phyloP scores from a whole-genome alignment of 352 stramenopile genomes.

The Phytopythium ostracodes region DNA sequence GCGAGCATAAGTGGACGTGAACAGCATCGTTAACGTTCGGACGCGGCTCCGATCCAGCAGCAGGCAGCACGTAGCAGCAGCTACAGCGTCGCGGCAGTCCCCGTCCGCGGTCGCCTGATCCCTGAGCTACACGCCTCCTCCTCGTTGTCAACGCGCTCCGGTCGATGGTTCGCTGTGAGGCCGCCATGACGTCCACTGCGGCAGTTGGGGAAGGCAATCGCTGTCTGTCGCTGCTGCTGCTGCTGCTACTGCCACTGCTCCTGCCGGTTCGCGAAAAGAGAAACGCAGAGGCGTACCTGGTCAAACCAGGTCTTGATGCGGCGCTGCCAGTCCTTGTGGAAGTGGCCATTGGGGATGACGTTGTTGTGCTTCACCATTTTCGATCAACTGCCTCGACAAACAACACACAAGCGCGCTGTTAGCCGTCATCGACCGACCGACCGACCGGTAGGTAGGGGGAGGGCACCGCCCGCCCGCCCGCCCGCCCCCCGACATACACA shows the following conservation, averaged over 20 bases:
- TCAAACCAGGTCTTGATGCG: slow-evolving; percentile 97
- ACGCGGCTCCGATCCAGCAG: not conserved
- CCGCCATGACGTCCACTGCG: not conserved
- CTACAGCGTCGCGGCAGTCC: not conserved
- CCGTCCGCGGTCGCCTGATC: too few relatives aligned
- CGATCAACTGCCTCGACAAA: slow-evolving; percentile 43
- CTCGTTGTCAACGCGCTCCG: not conserved
- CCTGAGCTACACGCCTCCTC: not conserved
- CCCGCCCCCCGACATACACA: not conserved
- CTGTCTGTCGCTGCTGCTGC: not conserved
- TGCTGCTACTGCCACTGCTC: not conserved
- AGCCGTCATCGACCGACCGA: slow-evolving; percentile 3
- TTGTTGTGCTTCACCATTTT: slow-evolving; percentile 99
- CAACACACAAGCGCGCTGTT: slow-evolving; percentile 7
- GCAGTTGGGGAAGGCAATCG: not conserved
- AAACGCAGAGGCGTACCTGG: slow-evolving; percentile 66
- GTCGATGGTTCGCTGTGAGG: too few relatives aligned
- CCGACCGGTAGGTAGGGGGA: not conserved
- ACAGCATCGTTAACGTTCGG: not conserved
- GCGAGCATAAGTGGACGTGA: not conserved
- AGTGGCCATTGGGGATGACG: slow-evolving; percentile 99
- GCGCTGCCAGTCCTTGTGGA: slow-evolving; percentile 99
- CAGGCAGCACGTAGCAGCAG: slow-evolving; percentile 1
- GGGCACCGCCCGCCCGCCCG: not conserved
- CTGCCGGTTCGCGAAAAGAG: not conserved